Evolutionary conservation across 2,329 filamentous ascomycete genomes (phyloP).

Genomic region (Colletotrichum chrysophilum): DNA sequence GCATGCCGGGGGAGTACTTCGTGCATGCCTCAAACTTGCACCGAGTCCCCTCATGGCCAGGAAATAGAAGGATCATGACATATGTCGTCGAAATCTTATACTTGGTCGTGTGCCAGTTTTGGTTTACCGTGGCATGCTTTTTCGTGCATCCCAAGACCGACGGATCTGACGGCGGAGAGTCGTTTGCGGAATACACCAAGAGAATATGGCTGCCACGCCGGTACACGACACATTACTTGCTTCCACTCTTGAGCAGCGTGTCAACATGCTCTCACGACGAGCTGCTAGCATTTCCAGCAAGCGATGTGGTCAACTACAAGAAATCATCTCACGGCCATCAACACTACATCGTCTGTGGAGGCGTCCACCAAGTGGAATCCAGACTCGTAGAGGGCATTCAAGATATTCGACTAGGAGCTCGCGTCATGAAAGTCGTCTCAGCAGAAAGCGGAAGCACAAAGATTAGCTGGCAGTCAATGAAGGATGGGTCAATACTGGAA

Average conservation of each 20-base stretch:
- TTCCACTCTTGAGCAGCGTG: slow-evolving; percentile 60
- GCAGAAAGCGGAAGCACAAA: slow-evolving; percentile 16
- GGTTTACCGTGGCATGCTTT: slow-evolving; percentile 60
- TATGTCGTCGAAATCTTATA: slow-evolving; percentile 50
- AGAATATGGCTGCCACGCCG: slow-evolving; percentile 53
- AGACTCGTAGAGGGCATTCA: slow-evolving; percentile 43
- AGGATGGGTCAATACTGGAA: slow-evolving; percentile 20
- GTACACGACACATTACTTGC: slow-evolving; percentile 54
- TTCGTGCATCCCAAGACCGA: slow-evolving; percentile 39
- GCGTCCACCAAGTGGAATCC: slow-evolving; percentile 55
- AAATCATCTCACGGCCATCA: slow-evolving; percentile 48
- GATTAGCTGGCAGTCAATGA: slow-evolving; percentile 36
- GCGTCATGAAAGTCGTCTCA: slow-evolving; percentile 40
- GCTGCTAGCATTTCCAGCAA: slow-evolving; percentile 56
- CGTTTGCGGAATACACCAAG: slow-evolving; percentile 52
- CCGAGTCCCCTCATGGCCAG: slow-evolving; percentile 47
- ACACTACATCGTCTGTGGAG: slow-evolving; percentile 56
- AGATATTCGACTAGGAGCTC: slow-evolving; percentile 43
- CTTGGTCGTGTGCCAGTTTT: slow-evolving; percentile 53
- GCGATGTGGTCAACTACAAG: slow-evolving; percentile 57
- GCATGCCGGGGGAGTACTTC: slow-evolving; percentile 45
- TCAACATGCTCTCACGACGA: slow-evolving; percentile 58
- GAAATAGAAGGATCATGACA: slow-evolving; percentile 36
- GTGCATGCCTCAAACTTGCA: slow-evolving; percentile 61
- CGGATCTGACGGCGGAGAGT: slow-evolving; percentile 37